These are phyloP conservation scores for Adiantum capillusveneris DNA, from an alignment of 75 land plant species.

Conservation along the genomic window DNA sequence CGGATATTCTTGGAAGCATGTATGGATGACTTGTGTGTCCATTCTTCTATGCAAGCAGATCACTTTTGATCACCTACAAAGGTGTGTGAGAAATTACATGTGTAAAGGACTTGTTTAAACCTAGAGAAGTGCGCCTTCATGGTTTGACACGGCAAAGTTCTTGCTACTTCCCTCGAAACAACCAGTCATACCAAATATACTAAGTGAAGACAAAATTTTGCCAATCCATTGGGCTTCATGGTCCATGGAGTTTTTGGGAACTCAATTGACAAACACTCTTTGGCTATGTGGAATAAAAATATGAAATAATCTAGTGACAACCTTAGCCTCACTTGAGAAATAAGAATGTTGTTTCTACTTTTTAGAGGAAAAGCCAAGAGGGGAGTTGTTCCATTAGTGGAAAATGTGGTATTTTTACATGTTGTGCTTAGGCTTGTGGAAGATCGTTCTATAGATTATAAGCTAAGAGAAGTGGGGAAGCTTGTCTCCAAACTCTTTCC, in stretches of 20 bases:
- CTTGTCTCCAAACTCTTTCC: no score
- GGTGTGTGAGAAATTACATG: no score
- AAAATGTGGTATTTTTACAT: constrained; percentile 4
- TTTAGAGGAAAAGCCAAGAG: not conserved
- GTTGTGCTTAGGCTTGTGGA: not conserved
- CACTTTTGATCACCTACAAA: no score
- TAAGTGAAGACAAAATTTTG: not conserved
- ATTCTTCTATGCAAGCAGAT: no score
- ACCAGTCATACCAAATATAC: not conserved
- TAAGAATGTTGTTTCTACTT: not conserved
- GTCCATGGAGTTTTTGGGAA: not conserved
- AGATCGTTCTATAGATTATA: not conserved
- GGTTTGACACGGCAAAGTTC: no score
- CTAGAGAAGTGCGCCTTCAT: no score
- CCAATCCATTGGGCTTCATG: constrained; percentile 1
- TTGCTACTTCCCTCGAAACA: not conserved
- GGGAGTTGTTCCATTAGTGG: not conserved
- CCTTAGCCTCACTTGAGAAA: not conserved
- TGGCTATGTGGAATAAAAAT: not conserved
- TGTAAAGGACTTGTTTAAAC: no score
- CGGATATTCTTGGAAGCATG: no score
- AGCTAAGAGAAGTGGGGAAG: no score
- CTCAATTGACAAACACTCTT: not conserved
- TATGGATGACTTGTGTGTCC: no score
- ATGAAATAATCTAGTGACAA: not conserved